These are phyloP conservation scores for Pestalotiopsis sp. DNA, from an alignment of 2,329 filamentous ascomycete genomes.

Conservation along the genomic window DNA sequence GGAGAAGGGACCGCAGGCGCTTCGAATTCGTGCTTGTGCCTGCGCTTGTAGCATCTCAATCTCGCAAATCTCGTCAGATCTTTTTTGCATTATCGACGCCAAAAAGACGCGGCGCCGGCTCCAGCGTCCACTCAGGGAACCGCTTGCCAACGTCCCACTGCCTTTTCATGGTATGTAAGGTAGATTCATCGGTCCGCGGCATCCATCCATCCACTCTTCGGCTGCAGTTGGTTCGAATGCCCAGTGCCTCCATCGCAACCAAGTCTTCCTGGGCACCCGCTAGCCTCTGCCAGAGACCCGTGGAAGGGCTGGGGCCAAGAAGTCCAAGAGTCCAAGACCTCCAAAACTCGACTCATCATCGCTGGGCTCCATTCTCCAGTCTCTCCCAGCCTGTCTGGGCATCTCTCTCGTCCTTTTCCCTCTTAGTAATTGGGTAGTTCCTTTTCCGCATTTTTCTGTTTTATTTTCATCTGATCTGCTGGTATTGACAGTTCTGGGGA, in stretches of 20 bases:
- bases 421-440: not conserved
- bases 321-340: not conserved
- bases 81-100: not conserved
- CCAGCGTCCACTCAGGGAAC: not conserved
- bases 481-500: conserved; percentile 3
- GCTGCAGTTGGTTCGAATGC: not conserved
- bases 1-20: not conserved
- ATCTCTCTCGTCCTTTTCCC: conserved; percentile 4
- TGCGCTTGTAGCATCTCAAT: not conserved
- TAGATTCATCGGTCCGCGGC: not conserved
- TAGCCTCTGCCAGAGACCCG: not conserved
- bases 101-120: not conserved
- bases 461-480: not conserved
- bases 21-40: not conserved
- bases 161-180: not conserved
- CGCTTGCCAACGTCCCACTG: not conserved
- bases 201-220: not conserved
- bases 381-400: conserved; percentile 9
- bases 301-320: not conserved
- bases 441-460: not conserved
- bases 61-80: not conserved
- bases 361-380: not conserved
- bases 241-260: not conserved
- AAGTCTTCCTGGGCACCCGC: not conserved
- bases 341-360: not conserved